Evolutionary conservation across 1,139 yeast genomes (phyloP), one percentile per base, ranked within the genome.

Genomic region (Insectozyma bohioensis): DNA sequence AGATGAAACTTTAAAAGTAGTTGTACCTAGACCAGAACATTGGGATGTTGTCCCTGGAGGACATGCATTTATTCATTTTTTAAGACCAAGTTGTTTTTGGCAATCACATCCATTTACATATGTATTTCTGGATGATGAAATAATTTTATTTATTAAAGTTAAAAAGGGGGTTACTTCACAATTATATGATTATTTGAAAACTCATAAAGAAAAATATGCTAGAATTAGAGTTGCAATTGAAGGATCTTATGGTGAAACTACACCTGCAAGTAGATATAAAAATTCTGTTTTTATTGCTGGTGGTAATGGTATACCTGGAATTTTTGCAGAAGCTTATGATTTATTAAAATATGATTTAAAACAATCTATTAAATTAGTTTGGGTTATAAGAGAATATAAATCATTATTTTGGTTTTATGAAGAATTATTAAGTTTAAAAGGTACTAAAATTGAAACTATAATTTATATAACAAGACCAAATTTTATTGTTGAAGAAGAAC

Each of bases 21-120:
- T 54, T 4, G 58, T 71, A 1, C 69, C 72, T 2, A 66, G 54
- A 31, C 72, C 75, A 11, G 44, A 41, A 2, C 46, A 56, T 39
- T 72, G 76, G 75, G 51, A 56, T 19, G 49, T 69, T 1, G 47
- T 56, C 30, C 75, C 77, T 9, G 80, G 80, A 21, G 73, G 76
- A 2, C 77, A 73, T 47, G 78, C 75, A 1, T 75, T 67, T 36
- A 56, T 75, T 21, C 66, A 72, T 42, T 73, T 75, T 47, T 38
- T 71, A 25, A 51, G 51, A 30, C 59, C 59, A 5, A 35, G 50
- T 12, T 56, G 56, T 36, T 67, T 66, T 44, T 67, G 68, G 68
- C 73, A 67, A 42, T 63, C 70, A 2, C 73, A 67, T 45, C 72
- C 72, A 5, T 67, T 67, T 40, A 62, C 72, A 0, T 63, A 60